These are phyloP conservation scores for Malassezia arunalokei DNA, from an alignment of 1,284 basidiomycete genomes.

Conservation along the genomic window DNA sequence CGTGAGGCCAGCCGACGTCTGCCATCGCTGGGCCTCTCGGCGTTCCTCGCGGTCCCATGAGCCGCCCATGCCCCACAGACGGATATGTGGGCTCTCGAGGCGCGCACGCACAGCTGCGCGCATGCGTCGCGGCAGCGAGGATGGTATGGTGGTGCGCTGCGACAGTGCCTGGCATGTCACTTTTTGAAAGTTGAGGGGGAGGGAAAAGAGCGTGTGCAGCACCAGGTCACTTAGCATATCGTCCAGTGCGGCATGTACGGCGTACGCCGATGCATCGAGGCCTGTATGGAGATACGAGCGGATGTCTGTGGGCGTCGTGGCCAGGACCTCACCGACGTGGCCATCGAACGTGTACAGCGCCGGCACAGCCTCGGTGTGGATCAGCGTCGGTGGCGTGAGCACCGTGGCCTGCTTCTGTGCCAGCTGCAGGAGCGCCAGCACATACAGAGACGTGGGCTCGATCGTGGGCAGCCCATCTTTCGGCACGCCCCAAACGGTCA, in stretches of 20 bases:
- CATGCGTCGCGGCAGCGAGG: conserved; percentile 23
- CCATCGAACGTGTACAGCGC: conserved; percentile 17
- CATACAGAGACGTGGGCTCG: conserved; percentile 31
- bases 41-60: conserved; percentile 18
- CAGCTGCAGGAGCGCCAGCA: conserved; percentile 21
- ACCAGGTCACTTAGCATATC: conserved; percentile 25
- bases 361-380: conserved; percentile 20
- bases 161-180: conserved; percentile 19
- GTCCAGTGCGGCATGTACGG: conserved; percentile 26
- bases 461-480: conserved; percentile 18
- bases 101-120: conserved; percentile 28
- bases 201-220: conserved; percentile 29
- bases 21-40: conserved; percentile 19
- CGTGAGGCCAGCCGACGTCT: conserved; percentile 20
- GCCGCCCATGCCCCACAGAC: conserved; percentile 25
- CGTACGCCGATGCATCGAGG: conserved; percentile 19
- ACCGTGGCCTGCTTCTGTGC: conserved; percentile 11
- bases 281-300: conserved; percentile 17
- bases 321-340: conserved; percentile 10
- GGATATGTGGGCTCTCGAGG: conserved; percentile 17
- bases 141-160: conserved; percentile 10
- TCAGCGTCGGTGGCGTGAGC: conserved; percentile 19
- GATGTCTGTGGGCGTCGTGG: conserved; percentile 17
- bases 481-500: conserved; percentile 8
- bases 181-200: conserved; percentile 27